Evolutionary conservation across 2,329 filamentous ascomycete genomes (phyloP).

Genomic region (Colletotrichum higginsianum): DNA sequence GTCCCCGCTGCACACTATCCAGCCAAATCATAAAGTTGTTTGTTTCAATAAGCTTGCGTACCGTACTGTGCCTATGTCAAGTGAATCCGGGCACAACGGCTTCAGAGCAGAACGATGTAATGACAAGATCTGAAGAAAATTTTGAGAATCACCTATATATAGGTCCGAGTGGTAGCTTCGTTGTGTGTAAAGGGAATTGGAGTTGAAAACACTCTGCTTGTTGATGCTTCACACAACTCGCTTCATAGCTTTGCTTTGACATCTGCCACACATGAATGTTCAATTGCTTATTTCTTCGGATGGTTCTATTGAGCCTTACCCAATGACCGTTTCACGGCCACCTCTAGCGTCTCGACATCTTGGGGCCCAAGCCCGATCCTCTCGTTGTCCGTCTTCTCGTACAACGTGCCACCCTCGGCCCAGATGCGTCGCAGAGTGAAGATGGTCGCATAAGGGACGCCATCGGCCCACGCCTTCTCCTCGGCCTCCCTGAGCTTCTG

Average conservation of each 20-base stretch:
- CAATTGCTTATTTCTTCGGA: neutral
- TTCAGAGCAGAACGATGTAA: too few relatives aligned
- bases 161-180: too few relatives aligned
- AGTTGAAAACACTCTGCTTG: too few relatives aligned
- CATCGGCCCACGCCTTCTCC: slow-evolving; percentile 69
- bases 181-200: neutral
- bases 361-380: slow-evolving; percentile 65
- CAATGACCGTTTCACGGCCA: slow-evolving; percentile 42
- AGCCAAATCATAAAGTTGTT: neutral
- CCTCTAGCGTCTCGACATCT: slow-evolving; percentile 66
- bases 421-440: slow-evolving; percentile 79
- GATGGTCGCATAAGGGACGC: slow-evolving; percentile 65
- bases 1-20: neutral
- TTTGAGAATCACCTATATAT: neutral
- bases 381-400: slow-evolving; percentile 77
- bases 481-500: slow-evolving; percentile 70
- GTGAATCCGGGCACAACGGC: neutral
- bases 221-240: neutral
- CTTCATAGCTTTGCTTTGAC: neutral
- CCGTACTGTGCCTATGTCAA: neutral
- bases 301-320: slow-evolving; percentile 3
- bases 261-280: neutral
- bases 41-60: neutral
- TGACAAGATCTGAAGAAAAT: too few relatives aligned
- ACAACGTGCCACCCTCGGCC: slow-evolving; percentile 80